A percentile compares a stretch with the other conserved stretches of the same genome.
Conservation (phyloP, 306 rosid genomes). For the Trifolium subterraneum region DNA sequence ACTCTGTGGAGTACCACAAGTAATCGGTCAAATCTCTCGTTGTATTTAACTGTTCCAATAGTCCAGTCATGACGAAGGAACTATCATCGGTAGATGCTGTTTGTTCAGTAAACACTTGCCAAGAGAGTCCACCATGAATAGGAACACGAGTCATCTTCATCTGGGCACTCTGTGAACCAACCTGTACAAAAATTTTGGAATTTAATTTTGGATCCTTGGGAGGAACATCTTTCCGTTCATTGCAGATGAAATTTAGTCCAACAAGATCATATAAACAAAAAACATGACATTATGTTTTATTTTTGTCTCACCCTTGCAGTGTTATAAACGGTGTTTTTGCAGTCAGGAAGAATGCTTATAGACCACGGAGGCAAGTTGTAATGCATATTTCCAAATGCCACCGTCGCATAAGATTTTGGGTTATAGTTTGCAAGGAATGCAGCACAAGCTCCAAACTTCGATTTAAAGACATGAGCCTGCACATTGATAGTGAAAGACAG, state of each 20-base stretch:
- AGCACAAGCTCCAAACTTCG: constrained; percentile 89
- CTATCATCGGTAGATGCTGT: constrained; percentile 76
- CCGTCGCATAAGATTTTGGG: constrained; percentile 69
- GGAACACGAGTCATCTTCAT: constrained; percentile 96
- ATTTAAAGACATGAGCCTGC: constrained; percentile 91
- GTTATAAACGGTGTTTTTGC: constrained; percentile 88
- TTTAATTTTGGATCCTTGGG: constrained; percentile 17
- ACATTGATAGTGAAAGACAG: constrained; percentile 15
- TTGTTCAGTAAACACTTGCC: constrained; percentile 83
- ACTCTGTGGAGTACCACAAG: constrained; percentile 98
- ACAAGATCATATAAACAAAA: neutral
- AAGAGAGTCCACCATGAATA: constrained; percentile 81
- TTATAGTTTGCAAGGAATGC: constrained; percentile 95
- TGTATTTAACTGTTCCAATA: constrained; percentile 94
- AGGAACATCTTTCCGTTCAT: constrained; percentile 9
- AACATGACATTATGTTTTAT: neutral
- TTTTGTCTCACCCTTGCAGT: constrained; percentile 87
- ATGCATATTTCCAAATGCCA: constrained; percentile 82
- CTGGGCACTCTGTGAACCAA: constrained; percentile 84
- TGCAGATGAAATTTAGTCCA: constrained; percentile 25
- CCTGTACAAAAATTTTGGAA: constrained; percentile 49
- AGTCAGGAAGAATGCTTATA: constrained; percentile 96
- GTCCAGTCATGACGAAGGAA: constrained; percentile 74
- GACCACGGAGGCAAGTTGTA: constrained; percentile 99
- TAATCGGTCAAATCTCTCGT: constrained; percentile 91